Percentiles rank a stretch among this genome's conserved stretches.
phyloP scores from a whole-genome alignment of 192 early-diverging fungal species.

The Diversispora eburnea region DNA sequence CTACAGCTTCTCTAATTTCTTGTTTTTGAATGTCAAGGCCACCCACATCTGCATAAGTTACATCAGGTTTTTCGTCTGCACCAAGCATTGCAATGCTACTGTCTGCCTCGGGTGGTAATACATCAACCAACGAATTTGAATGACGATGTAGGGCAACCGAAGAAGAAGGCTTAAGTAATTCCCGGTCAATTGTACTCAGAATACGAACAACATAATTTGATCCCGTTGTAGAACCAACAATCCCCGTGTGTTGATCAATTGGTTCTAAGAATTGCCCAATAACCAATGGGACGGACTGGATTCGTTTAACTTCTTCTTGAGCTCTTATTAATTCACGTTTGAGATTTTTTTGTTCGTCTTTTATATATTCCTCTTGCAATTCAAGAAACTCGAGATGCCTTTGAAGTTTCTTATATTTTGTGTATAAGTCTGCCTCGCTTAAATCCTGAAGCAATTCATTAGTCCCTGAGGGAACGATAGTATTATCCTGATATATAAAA shows the following conservation, averaged over 20 bases:
- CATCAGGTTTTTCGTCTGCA: constrained; percentile 76
- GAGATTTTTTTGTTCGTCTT: constrained; percentile 97
- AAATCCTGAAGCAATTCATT: constrained; percentile 54
- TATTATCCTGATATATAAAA: not conserved
- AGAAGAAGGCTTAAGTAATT: constrained; percentile 90
- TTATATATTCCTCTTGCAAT: constrained; percentile 98
- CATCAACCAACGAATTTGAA: constrained; percentile 95
- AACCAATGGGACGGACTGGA: constrained; percentile 95
- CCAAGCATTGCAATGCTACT: constrained; percentile 86
- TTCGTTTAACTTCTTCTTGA: constrained; percentile 97
- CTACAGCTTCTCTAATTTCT: constrained; percentile 93
- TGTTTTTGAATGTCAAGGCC: constrained; percentile 91
- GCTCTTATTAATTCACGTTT: constrained; percentile 92
- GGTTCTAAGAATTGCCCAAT: constrained; percentile 99
- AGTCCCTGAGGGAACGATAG: not conserved
- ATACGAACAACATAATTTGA: constrained; percentile 92
- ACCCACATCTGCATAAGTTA: constrained; percentile 77
- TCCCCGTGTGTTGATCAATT: constrained; percentile 95
- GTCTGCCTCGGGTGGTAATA: constrained; percentile 94
- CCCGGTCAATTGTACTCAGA: constrained; percentile 94
- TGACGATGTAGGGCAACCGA: constrained; percentile 96
- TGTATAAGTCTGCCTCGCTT: constrained; percentile 84
- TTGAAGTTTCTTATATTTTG: constrained; percentile 90
- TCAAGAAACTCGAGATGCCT: constrained; percentile 93
- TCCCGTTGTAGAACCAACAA: constrained; percentile 90